Base-by-base conservation (phyloP, 441 rosid species). In the Corymbia calophylla region DNA sequence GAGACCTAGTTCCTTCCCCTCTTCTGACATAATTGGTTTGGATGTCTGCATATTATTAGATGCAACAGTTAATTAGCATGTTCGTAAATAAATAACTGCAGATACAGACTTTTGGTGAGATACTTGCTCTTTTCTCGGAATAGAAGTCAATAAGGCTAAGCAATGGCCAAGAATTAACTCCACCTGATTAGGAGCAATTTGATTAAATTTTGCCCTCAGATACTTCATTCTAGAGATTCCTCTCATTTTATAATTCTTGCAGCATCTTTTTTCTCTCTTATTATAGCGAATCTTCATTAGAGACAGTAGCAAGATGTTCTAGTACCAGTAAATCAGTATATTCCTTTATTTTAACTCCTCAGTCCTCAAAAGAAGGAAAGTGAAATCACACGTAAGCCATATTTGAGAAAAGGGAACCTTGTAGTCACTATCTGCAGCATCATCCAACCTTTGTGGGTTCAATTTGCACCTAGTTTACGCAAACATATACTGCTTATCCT, bases 1-100 rank as follows among this genome's bases (percentile, higher is more conserved):
- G 89, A 98, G 96, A 88, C 99, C 99, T 48, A 98, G 95, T 91
- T 94, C 95, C 86, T 91, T 91, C 89, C 99, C 99, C 92, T 98
- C 99, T 91, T 98, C 99, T 85, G 99, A 96, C 85, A 85, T 88
- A 89, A 97, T 97, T 60, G 99, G 93, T 92, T 96, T 98, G 68
- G 99, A 98, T 88, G 92, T 91, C 99, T 98, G 93, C 93, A 92
- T 92, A 91, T 87, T 16, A 64, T 88, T 54, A 21, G 55, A 73
- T 80, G 73, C 87, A 29, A 53, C 23, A 62, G n/a, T 53, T 32
- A 68, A 87, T 66, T 13, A 91, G 88, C 90, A 88, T 58, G 86
- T 49, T 55, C 2, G 10, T 58, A 66, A 87, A 62, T 19, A 86
- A 51, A 90, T 44, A 77, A 77, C 51, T 12, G 51, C 84, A 77